Conservation (phyloP, 129 eudicot genomes). For the Helianthus tuberosus region DNA sequence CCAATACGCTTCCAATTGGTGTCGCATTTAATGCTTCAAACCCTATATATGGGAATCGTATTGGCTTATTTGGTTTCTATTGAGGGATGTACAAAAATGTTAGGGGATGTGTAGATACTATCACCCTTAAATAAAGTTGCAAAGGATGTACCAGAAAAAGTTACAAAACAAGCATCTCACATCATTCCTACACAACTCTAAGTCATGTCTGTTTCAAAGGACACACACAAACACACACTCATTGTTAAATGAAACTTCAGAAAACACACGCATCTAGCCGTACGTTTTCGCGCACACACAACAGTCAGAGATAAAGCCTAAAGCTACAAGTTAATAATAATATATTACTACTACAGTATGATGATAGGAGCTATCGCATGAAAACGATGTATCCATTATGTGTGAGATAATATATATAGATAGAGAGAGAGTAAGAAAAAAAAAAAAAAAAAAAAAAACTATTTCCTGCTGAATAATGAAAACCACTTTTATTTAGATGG, state of each 20-base stretch:
- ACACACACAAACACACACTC: slow-evolving; percentile 44
- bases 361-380: slow-evolving; percentile 29
- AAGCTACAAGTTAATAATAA: slow-evolving; percentile 34
- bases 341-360: slow-evolving; percentile 22
- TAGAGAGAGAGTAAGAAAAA: neutral
- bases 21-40: no score
- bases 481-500: slow-evolving; percentile 27
- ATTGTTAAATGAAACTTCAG: slow-evolving; percentile 43
- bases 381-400: slow-evolving; percentile 36
- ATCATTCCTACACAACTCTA: slow-evolving; percentile 47
- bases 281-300: slow-evolving; percentile 25
- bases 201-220: slow-evolving; percentile 49
- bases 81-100: no score
- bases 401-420: no score
- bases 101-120: no score
- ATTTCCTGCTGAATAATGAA: slow-evolving; percentile 19
- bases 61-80: no score
- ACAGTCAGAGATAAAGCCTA: slow-evolving; percentile 27
- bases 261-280: slow-evolving; percentile 36
- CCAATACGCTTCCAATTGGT: no score
- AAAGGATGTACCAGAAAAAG: slow-evolving; percentile 25
- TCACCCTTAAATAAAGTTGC: slow-evolving; percentile 11
- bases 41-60: no score
- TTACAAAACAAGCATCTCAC: slow-evolving; percentile 36
- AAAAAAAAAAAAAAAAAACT: slow-evolving; percentile 13